A percentile compares a stretch with the other conserved stretches of the same genome.
Evolutionary conservation across 2,329 filamentous ascomycete species (phyloP).

Genomic region (Trichoderma atrobrunneum): DNA sequence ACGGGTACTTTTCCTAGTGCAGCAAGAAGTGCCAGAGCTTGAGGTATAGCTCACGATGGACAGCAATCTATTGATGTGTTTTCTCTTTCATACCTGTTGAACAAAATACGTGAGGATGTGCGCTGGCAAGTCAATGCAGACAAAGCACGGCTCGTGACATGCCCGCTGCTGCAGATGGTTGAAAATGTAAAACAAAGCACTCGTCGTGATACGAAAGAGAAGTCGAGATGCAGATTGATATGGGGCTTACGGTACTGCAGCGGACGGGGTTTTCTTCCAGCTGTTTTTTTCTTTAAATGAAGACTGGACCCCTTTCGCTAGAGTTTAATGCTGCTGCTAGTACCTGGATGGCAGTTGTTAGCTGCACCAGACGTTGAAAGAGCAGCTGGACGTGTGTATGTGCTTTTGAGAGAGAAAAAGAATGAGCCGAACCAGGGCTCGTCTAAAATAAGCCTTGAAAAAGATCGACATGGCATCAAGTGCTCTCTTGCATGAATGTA

Average conservation of each 20-base stretch:
- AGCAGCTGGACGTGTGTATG: neutral
- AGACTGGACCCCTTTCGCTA: neutral
- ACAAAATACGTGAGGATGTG: neutral
- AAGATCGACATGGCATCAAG: neutral
- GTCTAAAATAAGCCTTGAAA: neutral
- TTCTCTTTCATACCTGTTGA: neutral
- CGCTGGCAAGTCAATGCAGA: neutral
- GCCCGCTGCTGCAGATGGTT: neutral
- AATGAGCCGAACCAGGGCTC: neutral
- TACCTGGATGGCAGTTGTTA: neutral
- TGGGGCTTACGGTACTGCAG: neutral
- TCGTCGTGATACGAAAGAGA: neutral
- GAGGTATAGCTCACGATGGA: neutral
- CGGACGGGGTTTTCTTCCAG: neutral
- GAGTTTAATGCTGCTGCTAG: neutral
- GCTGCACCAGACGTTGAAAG: neutral
- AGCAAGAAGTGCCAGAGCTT: neutral
- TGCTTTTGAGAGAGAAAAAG: neutral
- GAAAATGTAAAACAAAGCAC: neutral
- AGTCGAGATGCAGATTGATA: neutral
- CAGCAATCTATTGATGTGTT: neutral
- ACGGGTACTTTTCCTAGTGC: neutral
- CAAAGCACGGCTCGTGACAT: constrained; percentile 14
- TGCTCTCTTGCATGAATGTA: neutral
- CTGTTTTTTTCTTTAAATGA: neutral